phyloP scores from a whole-genome alignment of 192 early-diverging fungal species.

The Coemansia sp. region DNA sequence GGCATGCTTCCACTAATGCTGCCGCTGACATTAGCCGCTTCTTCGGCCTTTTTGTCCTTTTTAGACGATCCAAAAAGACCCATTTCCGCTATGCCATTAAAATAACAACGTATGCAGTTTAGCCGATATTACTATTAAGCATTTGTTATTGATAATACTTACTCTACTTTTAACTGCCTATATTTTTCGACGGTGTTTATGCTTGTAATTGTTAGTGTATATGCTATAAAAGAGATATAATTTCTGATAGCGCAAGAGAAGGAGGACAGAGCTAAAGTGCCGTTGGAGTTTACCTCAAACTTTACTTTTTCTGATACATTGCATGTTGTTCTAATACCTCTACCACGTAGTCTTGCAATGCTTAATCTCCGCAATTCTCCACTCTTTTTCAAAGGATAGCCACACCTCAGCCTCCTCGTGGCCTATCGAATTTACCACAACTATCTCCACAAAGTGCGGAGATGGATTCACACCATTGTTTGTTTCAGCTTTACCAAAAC shows the following conservation, averaged over 20 bases:
- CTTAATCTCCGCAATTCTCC: conserved; percentile 1
- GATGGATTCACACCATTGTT: background rate
- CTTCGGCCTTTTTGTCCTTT: conserved; percentile 26
- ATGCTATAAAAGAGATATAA: background rate
- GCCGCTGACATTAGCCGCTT: background rate
- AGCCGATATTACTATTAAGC: background rate
- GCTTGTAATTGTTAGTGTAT: background rate
- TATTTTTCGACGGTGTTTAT: background rate
- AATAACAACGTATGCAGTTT: background rate
- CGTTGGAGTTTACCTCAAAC: background rate
- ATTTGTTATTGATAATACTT: background rate
- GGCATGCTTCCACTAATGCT: conserved; percentile 1
- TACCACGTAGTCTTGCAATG: background rate
- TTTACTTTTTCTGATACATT: background rate
- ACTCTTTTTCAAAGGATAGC: background rate
- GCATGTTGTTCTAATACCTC: background rate
- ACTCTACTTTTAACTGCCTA: background rate
- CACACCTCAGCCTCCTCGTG: no score
- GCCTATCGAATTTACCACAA: background rate
- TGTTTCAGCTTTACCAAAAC: background rate
- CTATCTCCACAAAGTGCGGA: background rate
- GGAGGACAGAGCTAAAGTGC: background rate
- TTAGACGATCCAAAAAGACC: conserved; percentile 36
- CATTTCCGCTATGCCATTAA: conserved; percentile 14
- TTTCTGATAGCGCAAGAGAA: background rate